These are phyloP conservation scores for Evernia prunastri DNA, from an alignment of 495 filamentous ascomycete genomes.

Conservation along the genomic window DNA sequence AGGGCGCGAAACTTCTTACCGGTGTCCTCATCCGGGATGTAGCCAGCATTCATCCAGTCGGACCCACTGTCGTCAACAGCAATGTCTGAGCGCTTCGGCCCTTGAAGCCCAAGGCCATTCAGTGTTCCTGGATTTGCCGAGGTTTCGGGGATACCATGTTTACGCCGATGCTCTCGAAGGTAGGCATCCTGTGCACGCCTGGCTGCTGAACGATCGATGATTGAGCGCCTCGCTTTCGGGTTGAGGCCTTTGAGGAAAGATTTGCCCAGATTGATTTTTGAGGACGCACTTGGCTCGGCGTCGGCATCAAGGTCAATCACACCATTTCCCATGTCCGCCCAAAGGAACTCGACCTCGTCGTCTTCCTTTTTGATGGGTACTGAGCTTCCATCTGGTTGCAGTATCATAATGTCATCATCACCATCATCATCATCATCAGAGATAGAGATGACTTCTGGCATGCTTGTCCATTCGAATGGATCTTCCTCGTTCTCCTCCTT, in stretches of 20 bases:
- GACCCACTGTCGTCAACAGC: too few relatives aligned
- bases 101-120: too few relatives aligned
- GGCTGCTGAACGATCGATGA: neutral
- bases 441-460: neutral
- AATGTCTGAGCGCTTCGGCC: too few relatives aligned
- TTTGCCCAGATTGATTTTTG: neutral
- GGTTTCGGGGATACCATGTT: too few relatives aligned
- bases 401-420: neutral
- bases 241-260: neutral
- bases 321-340: neutral
- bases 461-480: neutral
- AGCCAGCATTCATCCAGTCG: slow-evolving; percentile 4
- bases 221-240: neutral
- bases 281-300: neutral
- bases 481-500: neutral
- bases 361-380: neutral
- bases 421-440: slow-evolving; percentile 2
- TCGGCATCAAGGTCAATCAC: slow-evolving; percentile 7
- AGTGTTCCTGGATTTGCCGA: too few relatives aligned
- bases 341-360: neutral
- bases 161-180: neutral
- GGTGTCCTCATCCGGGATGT: neutral
- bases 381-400: neutral
- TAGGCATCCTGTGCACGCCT: neutral
- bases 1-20: neutral